Evolutionary conservation across 306 rosid species (phyloP).

Genomic region (Fragaria ananassa): DNA sequence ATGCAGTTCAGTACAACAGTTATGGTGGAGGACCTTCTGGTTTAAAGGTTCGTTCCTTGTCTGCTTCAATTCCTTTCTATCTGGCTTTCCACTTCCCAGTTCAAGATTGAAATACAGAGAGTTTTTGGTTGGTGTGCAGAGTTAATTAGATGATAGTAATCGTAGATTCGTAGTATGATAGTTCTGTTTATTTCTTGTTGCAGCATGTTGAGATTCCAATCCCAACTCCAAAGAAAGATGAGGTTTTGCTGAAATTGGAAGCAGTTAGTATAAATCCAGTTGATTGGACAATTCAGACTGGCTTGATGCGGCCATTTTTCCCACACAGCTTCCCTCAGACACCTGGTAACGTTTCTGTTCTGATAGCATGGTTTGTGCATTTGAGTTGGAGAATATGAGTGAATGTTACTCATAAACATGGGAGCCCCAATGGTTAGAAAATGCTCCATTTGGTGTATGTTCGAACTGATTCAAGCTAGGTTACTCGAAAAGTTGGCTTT

Average conservation of each 20-base stretch:
- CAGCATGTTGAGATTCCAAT: slow-evolving; percentile 64
- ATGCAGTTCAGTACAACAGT: slow-evolving; percentile 51
- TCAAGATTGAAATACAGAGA: not conserved
- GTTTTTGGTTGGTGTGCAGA: not conserved
- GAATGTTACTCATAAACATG: not conserved
- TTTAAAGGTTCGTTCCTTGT: slow-evolving; percentile 41
- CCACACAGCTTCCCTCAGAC: slow-evolving; percentile 64
- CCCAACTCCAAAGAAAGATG: slow-evolving; percentile 57
- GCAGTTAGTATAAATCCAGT: slow-evolving; percentile 68
- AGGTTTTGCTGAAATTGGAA: slow-evolving; percentile 66
- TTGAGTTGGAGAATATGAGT: not conserved
- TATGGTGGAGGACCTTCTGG: slow-evolving; percentile 66
- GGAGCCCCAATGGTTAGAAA: no score
- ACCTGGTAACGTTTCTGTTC: slow-evolving; percentile 47
- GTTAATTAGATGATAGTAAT: not conserved
- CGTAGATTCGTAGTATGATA: not conserved
- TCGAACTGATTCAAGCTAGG: no score
- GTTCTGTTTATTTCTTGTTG: not conserved
- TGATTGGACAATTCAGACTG: slow-evolving; percentile 80
- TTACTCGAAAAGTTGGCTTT: no score
- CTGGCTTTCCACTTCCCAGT: not conserved
- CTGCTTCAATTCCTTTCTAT: not conserved
- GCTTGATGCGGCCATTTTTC: slow-evolving; percentile 48
- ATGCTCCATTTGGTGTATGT: no score
- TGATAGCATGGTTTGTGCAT: not conserved